These are phyloP conservation scores for Kwoniella botswanensis DNA, from an alignment of 768 basidiomycete species.

Conservation along the genomic window DNA sequence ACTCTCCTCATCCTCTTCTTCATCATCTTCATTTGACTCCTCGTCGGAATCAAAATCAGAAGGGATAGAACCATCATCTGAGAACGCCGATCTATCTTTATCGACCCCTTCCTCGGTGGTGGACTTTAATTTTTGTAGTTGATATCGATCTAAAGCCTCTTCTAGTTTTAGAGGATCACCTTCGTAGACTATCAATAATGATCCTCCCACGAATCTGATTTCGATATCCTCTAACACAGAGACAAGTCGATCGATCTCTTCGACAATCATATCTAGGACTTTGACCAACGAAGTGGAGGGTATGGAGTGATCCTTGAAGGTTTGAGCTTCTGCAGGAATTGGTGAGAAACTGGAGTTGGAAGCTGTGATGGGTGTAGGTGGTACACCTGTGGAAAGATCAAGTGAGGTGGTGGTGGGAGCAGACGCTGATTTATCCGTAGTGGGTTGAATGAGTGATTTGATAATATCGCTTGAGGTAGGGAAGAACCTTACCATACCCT, in stretches of 20 bases:
- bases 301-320: slow-evolving; percentile 26
- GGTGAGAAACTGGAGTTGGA: neutral
- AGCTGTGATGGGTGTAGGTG: slow-evolving; percentile 20
- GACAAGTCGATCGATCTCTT: slow-evolving; percentile 60
- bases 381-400: slow-evolving; percentile 1
- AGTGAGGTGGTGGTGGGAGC: neutral
- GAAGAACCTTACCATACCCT: slow-evolving; percentile 81
- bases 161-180: slow-evolving; percentile 62
- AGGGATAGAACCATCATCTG: slow-evolving; percentile 20
- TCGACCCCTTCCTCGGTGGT: slow-evolving; percentile 9
- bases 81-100: slow-evolving; percentile 37
- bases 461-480: slow-evolving; percentile 59
- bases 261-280: slow-evolving; percentile 67
- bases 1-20: slow-evolving; percentile 40
- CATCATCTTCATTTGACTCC: slow-evolving; percentile 45
- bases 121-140: slow-evolving; percentile 18
- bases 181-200: slow-evolving; percentile 81
- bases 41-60: slow-evolving; percentile 20
- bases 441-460: slow-evolving; percentile 23
- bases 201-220: slow-evolving; percentile 79
- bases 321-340: neutral
- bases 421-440: slow-evolving; percentile 1
- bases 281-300: slow-evolving; percentile 62
- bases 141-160: slow-evolving; percentile 49
- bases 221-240: slow-evolving; percentile 65